Evolutionary conservation across 192 early-diverging fungal genomes (phyloP).

Genomic region (Linderina pennispora): DNA sequence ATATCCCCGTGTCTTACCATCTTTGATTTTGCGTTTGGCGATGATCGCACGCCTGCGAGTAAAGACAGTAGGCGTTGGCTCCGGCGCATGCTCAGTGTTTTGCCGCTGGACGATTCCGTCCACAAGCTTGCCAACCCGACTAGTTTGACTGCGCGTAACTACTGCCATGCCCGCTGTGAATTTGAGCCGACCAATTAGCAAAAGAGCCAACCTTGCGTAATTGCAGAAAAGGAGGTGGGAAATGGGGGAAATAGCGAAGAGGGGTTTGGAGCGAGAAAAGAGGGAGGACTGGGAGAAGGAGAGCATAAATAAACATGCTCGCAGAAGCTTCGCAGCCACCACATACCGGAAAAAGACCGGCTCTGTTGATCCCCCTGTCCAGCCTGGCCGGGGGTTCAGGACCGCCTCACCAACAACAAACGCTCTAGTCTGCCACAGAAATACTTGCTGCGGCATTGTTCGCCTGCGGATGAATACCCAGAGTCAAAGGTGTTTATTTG

Average conservation of each 20-base stretch:
- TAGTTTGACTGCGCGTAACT: constrained; percentile 32
- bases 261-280: background rate
- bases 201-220: too few species aligned
- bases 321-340: too few species aligned
- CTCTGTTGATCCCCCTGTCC: too few species aligned
- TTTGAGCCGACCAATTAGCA: background rate
- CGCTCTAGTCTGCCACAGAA: too few species aligned
- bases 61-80: background rate
- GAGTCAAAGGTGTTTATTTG: background rate
- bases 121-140: constrained; percentile 5
- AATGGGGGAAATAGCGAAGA: background rate
- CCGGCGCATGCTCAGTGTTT: background rate
- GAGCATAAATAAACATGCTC: too few species aligned
- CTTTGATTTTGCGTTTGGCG: constrained; percentile 32
- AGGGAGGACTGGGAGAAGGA: too few species aligned
- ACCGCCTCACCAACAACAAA: too few species aligned
- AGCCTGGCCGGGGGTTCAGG: too few species aligned
- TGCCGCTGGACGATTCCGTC: background rate
- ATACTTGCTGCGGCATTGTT: too few species aligned
- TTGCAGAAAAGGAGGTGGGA: background rate
- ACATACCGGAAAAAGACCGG: too few species aligned
- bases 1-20: constrained; percentile 29
- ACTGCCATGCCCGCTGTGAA: constrained; percentile 20
- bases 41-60: constrained; percentile 6
- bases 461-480: too few species aligned